These are phyloP conservation scores for Cladosporium sp. DNA, from an alignment of 2,329 filamentous ascomycete genomes.

Conservation along the genomic window DNA sequence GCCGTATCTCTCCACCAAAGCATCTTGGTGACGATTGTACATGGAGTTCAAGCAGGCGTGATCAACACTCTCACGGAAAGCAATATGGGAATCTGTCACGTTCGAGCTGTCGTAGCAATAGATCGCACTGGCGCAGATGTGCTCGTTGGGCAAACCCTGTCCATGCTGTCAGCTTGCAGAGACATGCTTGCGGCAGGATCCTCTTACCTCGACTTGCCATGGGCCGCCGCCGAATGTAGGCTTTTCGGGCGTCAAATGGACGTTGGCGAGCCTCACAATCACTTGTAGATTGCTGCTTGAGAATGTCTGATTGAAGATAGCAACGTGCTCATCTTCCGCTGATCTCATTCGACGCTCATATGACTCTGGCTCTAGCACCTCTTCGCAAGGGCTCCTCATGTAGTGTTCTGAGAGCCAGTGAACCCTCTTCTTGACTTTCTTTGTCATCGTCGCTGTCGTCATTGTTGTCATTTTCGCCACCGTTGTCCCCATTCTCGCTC, in stretches of 20 bases:
- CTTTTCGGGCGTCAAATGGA: slow-evolving; percentile 56
- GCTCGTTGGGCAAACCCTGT: slow-evolving; percentile 50
- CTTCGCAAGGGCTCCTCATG: no score
- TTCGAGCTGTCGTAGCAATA: slow-evolving; percentile 61
- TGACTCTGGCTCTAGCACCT: not conserved
- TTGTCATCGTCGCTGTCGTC: not conserved
- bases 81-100: slow-evolving; percentile 49
- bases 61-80: slow-evolving; percentile 41
- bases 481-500: no score
- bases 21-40: no score
- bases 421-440: no score
- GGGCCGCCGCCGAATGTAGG: slow-evolving; percentile 51
- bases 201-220: slow-evolving; percentile 47
- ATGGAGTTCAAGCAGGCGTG: no score
- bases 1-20: not conserved
- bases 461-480: not conserved
- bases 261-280: slow-evolving; percentile 59
- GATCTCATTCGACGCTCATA: not conserved
- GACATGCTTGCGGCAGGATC: not conserved
- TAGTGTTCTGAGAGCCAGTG: no score
- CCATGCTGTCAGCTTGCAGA: not conserved
- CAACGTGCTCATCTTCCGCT: not conserved
- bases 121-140: slow-evolving; percentile 59
- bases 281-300: slow-evolving; percentile 41
- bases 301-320: not conserved